Evolutionary conservation across 805 yeast species (phyloP).

Genomic region (Teunomyces funiuensis): DNA sequence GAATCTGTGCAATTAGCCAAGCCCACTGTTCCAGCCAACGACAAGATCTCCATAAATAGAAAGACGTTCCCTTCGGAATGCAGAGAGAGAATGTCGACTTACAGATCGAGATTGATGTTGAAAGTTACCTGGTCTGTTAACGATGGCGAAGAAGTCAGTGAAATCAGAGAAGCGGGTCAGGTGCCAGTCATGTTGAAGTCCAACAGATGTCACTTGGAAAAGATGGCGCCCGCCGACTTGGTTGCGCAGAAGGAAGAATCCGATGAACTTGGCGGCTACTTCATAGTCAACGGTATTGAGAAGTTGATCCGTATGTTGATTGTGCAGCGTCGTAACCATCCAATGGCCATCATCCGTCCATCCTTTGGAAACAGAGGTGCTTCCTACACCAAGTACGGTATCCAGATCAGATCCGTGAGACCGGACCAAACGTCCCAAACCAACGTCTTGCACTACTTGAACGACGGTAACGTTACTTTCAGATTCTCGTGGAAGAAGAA

Average conservation of each 20-base stretch:
- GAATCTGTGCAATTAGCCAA: conserved; percentile 85
- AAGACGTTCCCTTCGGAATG: conserved; percentile 77
- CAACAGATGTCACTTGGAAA: conserved; percentile 88
- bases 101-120: conserved; percentile 73
- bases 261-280: conserved; percentile 96
- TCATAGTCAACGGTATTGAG: conserved; percentile 94
- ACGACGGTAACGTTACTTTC: conserved; percentile 94
- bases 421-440: conserved; percentile 98
- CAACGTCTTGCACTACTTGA: conserved; percentile 92
- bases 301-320: conserved; percentile 95
- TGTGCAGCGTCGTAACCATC: conserved; percentile 96
- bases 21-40: conserved; percentile 72
- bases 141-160: conserved; percentile 78
- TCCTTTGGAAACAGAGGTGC: conserved; percentile 94
- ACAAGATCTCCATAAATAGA: conserved; percentile 74
- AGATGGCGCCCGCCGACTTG: conserved; percentile 77
- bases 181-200: conserved; percentile 89
- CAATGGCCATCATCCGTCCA: conserved; percentile 96
- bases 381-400: conserved; percentile 83
- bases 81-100: conserved; percentile 84
- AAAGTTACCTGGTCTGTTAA: conserved; percentile 86
- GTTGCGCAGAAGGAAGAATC: conserved; percentile 82
- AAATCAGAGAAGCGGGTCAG: conserved; percentile 86
- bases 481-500: conserved; percentile 96
- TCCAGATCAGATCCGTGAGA: conserved; percentile 90